A percentile compares a stretch with the other conserved stretches of the same genome.
Conservation (phyloP, 176 grass and related monocot genomes). For the Lolium perenne region DNA sequence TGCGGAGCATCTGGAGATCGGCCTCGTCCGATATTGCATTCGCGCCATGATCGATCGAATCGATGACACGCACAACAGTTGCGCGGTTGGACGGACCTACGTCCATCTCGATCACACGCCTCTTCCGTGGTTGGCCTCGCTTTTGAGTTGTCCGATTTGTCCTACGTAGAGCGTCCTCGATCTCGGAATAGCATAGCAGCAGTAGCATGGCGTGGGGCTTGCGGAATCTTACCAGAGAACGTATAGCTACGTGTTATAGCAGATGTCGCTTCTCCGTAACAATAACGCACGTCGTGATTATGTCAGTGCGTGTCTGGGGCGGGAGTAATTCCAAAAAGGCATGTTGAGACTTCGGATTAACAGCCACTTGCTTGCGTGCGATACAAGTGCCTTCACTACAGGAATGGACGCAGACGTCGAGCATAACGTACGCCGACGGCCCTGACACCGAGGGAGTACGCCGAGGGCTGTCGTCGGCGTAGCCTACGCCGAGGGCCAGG, state of each 20-base stretch:
- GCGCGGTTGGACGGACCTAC: conserved; percentile 4
- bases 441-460: too few species aligned
- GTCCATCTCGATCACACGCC: conserved; percentile 21
- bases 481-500: too few species aligned
- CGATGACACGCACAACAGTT: conserved; percentile 38
- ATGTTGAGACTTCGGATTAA: too few species aligned
- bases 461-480: too few species aligned
- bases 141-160: conserved; percentile 43
- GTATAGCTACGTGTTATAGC: background rate
- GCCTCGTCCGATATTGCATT: background rate
- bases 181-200: background rate
- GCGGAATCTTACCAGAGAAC: background rate
- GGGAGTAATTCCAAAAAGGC: too few species aligned
- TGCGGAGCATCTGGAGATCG: background rate
- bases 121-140: conserved; percentile 23
- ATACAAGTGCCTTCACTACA: too few species aligned
- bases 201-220: background rate
- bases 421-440: too few species aligned
- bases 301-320: too few species aligned
- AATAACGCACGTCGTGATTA: background rate
- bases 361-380: too few species aligned
- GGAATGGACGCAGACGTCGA: too few species aligned
- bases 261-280: background rate
- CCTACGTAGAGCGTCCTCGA: background rate
- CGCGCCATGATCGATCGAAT: background rate